Evolutionary conservation across 306 rosid species (phyloP).

Genomic region (Trichosanthes truncata): DNA sequence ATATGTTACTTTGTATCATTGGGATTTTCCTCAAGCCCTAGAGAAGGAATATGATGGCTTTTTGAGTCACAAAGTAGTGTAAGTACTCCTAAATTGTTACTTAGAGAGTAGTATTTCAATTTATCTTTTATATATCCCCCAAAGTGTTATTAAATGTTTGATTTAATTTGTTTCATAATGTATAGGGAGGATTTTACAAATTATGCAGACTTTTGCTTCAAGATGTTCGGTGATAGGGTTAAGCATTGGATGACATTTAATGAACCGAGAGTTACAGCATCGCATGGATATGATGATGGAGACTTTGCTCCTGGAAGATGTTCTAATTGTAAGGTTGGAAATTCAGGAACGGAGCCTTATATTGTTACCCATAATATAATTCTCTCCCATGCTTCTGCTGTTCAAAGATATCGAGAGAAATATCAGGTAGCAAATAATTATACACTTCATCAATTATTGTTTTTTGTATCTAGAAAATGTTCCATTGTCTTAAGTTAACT

Average conservation of each 20-base stretch:
- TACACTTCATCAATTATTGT: no score
- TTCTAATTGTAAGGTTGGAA: conserved; percentile 44
- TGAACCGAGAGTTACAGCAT: conserved; percentile 35
- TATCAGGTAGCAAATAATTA: conserved; percentile 51
- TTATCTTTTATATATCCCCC: no score
- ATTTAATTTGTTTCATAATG: conserved; percentile 1
- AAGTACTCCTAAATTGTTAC: conserved; percentile 18
- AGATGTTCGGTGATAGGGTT: conserved; percentile 77
- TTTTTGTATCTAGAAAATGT: no score
- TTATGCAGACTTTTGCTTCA: conserved; percentile 83
- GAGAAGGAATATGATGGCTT: conserved; percentile 59
- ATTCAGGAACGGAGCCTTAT: conserved; percentile 43
- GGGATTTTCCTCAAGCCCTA: conserved; percentile 76
- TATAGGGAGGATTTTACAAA: conserved; percentile 69
- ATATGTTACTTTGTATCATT: conserved; percentile 72
- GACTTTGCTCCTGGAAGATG: conserved; percentile 70
- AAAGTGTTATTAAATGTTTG: no score
- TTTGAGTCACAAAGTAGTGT: conserved; percentile 58
- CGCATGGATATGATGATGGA: conserved; percentile 79
- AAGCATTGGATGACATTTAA: not conserved
- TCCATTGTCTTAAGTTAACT: no score
- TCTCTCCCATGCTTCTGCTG: conserved; percentile 65
- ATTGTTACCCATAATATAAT: conserved; percentile 65
- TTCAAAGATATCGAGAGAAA: conserved; percentile 60
- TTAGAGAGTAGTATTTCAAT: no score